Evolutionary conservation across 164 flowering plant species (phyloP), one percentile per base, ranked within the genome.

Genomic region (Vitis labrusca): DNA sequence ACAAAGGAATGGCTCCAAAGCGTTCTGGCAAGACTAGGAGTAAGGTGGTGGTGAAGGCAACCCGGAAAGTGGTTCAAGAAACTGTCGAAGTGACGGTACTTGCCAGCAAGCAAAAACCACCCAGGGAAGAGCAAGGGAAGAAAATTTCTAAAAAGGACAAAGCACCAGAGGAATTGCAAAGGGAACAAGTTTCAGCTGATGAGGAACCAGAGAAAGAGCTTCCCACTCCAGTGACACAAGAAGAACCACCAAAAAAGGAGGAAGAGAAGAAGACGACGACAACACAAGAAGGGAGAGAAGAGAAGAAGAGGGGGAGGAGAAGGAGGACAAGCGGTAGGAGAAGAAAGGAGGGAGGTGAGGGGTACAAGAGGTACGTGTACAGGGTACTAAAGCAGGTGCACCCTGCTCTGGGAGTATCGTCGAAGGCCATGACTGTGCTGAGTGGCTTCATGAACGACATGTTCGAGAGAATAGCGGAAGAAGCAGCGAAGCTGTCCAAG

Each of bases 301-400:
- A 64, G 47, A 10, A 44, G 52, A 62, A 70, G 61, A 59, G 48
- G 32, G 50, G 64, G 55, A 62, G 61, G 59, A 68, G 17, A 61
- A 69, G 17, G 64, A 47, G 67, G 67, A 74, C 70, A 64, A 37
- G 44, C 7, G 37, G 63, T 61, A 73, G 70, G 67, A 63, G 70
- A 19, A 64, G 23, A 47, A 67, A 37, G 1, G 67, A 57, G 0
- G 76, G 62, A 1, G 73, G 78, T 0, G 86, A 68, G 32, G 85
- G 65, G 66, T 90, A 88, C 77, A 82, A 74, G 77, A 85, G 84
- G 78, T 91, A 90, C 64, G 83, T 91, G 77, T 84, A 29, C 50
- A 85, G 52, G 76, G 97, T 94, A 44, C 51, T 91, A 85, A 93
- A 89, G 80, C 94, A 90, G 58, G 95, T 91, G 27, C 97, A 90